Evolutionary conservation across 2,329 filamentous ascomycete species (phyloP).

Genomic region (Kalmusia sp.): DNA sequence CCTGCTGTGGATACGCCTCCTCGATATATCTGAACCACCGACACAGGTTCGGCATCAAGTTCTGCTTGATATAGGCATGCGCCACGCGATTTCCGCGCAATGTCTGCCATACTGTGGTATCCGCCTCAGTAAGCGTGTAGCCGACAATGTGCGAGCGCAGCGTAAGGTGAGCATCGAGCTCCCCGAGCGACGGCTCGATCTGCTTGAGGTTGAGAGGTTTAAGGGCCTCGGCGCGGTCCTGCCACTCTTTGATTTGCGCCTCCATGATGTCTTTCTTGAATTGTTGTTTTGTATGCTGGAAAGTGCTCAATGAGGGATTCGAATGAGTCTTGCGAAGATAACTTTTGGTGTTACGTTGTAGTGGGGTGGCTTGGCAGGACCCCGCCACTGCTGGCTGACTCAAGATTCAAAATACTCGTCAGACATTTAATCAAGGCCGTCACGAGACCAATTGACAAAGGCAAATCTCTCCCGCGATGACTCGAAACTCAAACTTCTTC

Average conservation of each 20-base stretch:
- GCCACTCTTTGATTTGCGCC: slow-evolving; percentile 60
- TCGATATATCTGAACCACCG: slow-evolving; percentile 92
- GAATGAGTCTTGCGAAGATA: too few relatives aligned
- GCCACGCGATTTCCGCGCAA: slow-evolving; percentile 86
- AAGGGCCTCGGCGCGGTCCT: slow-evolving; percentile 60
- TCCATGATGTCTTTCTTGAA: too few relatives aligned
- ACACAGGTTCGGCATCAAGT: slow-evolving; percentile 75
- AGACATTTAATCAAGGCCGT: not conserved
- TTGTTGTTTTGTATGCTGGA: slow-evolving; percentile 11
- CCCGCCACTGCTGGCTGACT: not conserved
- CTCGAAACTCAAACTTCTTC: not conserved
- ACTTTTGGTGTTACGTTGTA: not conserved
- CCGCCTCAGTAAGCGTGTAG: slow-evolving; percentile 77
- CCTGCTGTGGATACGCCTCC: slow-evolving; percentile 78
- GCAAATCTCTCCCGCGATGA: too few relatives aligned
- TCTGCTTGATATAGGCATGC: slow-evolving; percentile 80
- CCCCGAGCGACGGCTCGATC: slow-evolving; percentile 74
- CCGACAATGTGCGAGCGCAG: slow-evolving; percentile 87
- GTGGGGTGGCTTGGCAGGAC: slow-evolving; percentile 14
- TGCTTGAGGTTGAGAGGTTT: slow-evolving; percentile 78
- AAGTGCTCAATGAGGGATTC: too few relatives aligned
- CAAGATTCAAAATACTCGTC: not conserved
- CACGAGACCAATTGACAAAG: not conserved
- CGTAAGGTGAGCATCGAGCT: slow-evolving; percentile 86
- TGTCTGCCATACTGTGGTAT: slow-evolving; percentile 83